Conservation (phyloP, 2,329 filamentous ascomycete species). For the Beauveria scarabaeidicola region DNA sequence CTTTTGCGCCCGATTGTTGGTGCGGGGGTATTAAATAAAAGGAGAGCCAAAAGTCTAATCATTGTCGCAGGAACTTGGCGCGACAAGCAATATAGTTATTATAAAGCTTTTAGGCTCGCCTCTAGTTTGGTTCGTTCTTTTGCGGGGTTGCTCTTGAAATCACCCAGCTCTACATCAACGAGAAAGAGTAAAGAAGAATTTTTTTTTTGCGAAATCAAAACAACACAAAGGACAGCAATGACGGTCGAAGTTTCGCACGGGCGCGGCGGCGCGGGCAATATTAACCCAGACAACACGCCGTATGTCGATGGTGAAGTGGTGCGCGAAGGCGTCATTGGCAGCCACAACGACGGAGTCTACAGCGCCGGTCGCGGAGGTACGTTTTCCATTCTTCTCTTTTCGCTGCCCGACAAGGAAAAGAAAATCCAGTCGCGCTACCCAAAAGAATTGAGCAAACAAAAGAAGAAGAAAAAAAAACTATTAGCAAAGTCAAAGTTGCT, state of each 20-base stretch:
- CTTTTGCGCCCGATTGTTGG: neutral
- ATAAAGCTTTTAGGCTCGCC: neutral
- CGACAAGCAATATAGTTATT: neutral
- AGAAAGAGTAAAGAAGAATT: too few species aligned
- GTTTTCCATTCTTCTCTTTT: conserved; percentile 12
- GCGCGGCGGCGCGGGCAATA: conserved; percentile 54
- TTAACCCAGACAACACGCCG: conserved; percentile 46
- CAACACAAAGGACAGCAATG: conserved; percentile 18
- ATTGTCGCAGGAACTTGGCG: neutral
- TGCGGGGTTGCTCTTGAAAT: too few species aligned
- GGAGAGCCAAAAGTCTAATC: neutral
- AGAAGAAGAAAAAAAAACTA: neutral
- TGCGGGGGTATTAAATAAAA: neutral
- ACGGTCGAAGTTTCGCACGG: conserved; percentile 48
- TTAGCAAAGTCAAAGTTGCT: neutral
- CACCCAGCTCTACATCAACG: too few species aligned
- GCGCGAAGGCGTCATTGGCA: conserved; percentile 43
- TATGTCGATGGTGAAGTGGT: conserved; percentile 57
- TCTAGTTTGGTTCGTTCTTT: neutral
- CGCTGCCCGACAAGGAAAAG: neutral
- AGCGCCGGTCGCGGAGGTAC: conserved; percentile 52
- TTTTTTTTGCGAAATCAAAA: neutral
- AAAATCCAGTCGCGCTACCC: too few species aligned
- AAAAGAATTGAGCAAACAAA: too few species aligned
- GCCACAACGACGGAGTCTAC: conserved; percentile 49